Evolutionary conservation across 2,329 filamentous ascomycete genomes (phyloP), one percentile per base, ranked within the genome.

Genomic region (Colletotrichum lentis): DNA sequence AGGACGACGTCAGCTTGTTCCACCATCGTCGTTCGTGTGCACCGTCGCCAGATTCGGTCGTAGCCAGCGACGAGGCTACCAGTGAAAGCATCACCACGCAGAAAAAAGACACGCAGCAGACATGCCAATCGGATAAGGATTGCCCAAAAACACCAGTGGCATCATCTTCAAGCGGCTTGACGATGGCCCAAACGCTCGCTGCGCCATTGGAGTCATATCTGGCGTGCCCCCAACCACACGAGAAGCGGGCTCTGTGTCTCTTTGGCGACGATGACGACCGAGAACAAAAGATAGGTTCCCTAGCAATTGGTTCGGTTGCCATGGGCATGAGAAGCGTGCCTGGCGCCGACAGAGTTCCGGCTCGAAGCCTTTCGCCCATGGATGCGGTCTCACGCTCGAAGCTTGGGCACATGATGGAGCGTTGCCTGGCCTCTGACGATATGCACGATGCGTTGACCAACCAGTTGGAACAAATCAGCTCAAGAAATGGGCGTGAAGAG

Each of bases 1-100:
- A 35, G 8, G 16, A 4, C 7, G 20, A 54, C 12, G 12, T 14
- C 18, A 11, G 22, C 8, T 22, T 20, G 18, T 18, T n/a, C 18
- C 18, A 7, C 37, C 55, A 55, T 41, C 31, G 61, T 44, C 65
- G 54, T 20, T 68, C 54, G 35, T 20, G 16, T 8, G 61, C 54
- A 1, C 54, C 54, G 20, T 68, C 65, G 10, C 65, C 61, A 7
- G 54, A 60, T 24, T 65, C 65, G 3, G 12, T 63, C 18, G 10
- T 62, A 2, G 20, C 14, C 3, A 27, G 31, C 18, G 18, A 37
- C 6, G 57, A 31, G 22, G 22, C 22, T 27, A 6, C 35, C 2
- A 6, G 11, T 5, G 8, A 6, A 22, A 16, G 22, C 24, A 18
- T 8, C 22, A 2, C 8, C 31, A 11, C 2, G 20, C 43, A 47